Evolutionary conservation across 2,329 filamentous ascomycete genomes (phyloP), one percentile per base, ranked within the genome.

Genomic region (Fusarium humuli): DNA sequence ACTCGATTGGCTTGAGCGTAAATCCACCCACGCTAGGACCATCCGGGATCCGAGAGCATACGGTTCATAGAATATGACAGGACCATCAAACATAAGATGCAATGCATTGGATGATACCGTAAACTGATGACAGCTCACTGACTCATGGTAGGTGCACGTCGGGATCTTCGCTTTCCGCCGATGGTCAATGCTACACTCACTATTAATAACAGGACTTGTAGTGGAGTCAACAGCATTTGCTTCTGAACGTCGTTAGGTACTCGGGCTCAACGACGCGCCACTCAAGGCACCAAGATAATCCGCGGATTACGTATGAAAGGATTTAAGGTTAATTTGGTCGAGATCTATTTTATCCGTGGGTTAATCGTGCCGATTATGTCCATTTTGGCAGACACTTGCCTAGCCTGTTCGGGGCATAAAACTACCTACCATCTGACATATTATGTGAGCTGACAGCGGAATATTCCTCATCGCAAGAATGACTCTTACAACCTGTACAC

Each of bases 1-100:
- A 4, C 1, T 1, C 44, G 1, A 67, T 63, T 67, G 65, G 65
- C 29, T 40, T 13, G 6, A 3, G 22, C 63, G 64, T 66, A 66
- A 34, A 34, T 41, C 11, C 18, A 25, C 13, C 13, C 6, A 18
- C 55, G 46, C 55, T 53, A 32, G 29, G 44, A 29, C 27, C 12
- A 11, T 30, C 16, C 8, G n/a, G 20, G 16, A 29, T 46, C 34
- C 22, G 6, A 29, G 5, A 23, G 10, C 10, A 37, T 37, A 37
- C 34, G 34, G 34, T 37, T 37, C 16, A 11, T 11, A 4, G 34
- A 37, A 37, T 37, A 37, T 37, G 18, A 37, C 34, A 37, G 34
- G 34, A 37, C 34, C 32, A n/a, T n/a, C 32, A n/a, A 37, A 37
- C 9, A 37, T 11, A 3, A n/a, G 34, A 37, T 37, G 34, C 34